Conservation (phyloP, 768 basidiomycete species). For the Panellus pusillus region DNA sequence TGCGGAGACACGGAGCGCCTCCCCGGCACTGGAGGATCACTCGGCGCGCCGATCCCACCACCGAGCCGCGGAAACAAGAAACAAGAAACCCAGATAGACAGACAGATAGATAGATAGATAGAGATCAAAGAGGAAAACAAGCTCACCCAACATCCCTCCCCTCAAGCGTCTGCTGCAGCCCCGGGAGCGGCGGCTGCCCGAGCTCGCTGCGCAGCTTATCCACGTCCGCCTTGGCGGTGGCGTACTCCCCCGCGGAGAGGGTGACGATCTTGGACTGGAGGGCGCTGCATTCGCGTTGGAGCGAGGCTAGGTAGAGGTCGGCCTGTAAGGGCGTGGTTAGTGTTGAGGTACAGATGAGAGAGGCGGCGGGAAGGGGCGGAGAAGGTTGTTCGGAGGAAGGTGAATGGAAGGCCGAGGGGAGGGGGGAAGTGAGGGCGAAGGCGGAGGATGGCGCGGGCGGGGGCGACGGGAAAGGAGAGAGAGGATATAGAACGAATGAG, state of each 20-base stretch:
- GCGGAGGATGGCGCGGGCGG: slow-evolving; percentile 3
- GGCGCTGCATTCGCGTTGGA: slow-evolving; percentile 74
- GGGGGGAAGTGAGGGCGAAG: background rate
- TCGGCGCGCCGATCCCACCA: background rate
- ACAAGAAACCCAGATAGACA: too few relatives aligned
- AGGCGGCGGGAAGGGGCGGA: background rate
- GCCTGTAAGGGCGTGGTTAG: slow-evolving; percentile 35
- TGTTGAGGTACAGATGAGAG: too few relatives aligned
- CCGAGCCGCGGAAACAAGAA: too few relatives aligned
- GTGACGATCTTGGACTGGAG: slow-evolving; percentile 63
- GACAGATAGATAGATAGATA: slow-evolving; percentile 2
- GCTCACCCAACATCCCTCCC: slow-evolving; percentile 61
- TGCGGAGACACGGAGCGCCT: too few relatives aligned
- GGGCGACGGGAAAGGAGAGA: background rate
- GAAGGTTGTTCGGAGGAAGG: background rate
- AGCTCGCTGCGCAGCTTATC: slow-evolving; percentile 75
- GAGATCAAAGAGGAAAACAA: slow-evolving; percentile 5
- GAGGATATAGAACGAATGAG: background rate
- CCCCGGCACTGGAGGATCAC: too few relatives aligned
- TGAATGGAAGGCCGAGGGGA: background rate
- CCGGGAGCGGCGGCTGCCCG: slow-evolving; percentile 72
- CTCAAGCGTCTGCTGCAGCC: slow-evolving; percentile 69
- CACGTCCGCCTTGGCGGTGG: slow-evolving; percentile 71
- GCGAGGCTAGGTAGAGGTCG: slow-evolving; percentile 65
- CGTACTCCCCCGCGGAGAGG: slow-evolving; percentile 77